These are phyloP conservation scores for Naganishia cerealis DNA, from an alignment of 1,284 basidiomycete genomes.

Conservation along the genomic window DNA sequence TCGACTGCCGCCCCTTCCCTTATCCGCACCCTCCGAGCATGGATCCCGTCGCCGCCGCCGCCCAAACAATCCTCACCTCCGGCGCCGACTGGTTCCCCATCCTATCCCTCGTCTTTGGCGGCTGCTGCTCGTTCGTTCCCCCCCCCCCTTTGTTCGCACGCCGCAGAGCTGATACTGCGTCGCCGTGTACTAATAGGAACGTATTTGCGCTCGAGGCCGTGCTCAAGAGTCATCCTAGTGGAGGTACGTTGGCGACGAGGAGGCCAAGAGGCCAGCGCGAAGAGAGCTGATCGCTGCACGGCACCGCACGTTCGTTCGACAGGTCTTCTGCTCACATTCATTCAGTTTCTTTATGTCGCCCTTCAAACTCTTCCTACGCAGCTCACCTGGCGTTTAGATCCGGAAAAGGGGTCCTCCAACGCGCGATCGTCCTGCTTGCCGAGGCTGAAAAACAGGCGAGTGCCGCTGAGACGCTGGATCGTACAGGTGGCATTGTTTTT, in stretches of 20 bases:
- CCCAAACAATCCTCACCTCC: slow-evolving; percentile 2
- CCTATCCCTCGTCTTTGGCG: slow-evolving; percentile 70
- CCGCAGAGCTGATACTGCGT: background rate
- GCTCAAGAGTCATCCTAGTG: slow-evolving; percentile 66
- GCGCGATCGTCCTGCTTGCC: slow-evolving; percentile 43
- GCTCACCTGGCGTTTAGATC: slow-evolving; percentile 33
- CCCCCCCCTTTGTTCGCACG: slow-evolving; percentile 35
- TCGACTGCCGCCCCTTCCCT: no score
- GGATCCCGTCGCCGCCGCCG: background rate
- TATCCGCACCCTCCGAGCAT: background rate
- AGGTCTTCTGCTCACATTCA: slow-evolving; percentile 78
- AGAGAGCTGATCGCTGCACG: slow-evolving; percentile 68
- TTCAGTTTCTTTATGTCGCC: slow-evolving; percentile 76
- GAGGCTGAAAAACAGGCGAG: slow-evolving; percentile 62
- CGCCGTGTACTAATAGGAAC: slow-evolving; percentile 50
- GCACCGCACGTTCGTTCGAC: slow-evolving; percentile 38
- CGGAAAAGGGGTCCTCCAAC: background rate
- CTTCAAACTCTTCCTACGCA: slow-evolving; percentile 54
- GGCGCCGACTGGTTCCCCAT: slow-evolving; percentile 63
- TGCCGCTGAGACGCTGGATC: slow-evolving; percentile 74
- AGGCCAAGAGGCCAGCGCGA: slow-evolving; percentile 18
- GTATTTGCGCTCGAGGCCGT: slow-evolving; percentile 57
- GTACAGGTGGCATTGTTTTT: slow-evolving; percentile 82
- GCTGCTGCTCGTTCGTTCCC: slow-evolving; percentile 70
- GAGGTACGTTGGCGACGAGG: slow-evolving; percentile 58